Conservation (phyloP, 2,329 filamentous ascomycete species). For the Pestalotiopsis sp. region DNA sequence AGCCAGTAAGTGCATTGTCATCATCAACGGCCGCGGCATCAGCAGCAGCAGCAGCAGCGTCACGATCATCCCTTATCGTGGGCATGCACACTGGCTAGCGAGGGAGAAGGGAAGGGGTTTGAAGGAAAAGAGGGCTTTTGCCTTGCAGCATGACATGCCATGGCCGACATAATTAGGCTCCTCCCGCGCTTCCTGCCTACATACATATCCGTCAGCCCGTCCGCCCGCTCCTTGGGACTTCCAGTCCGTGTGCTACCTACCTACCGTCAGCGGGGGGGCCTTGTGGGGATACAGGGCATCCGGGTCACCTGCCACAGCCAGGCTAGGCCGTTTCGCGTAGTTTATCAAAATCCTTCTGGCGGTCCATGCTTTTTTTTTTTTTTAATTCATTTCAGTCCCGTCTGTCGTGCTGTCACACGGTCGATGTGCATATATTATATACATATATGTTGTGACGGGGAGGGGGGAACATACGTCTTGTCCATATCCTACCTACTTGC, state of each 20-base stretch:
- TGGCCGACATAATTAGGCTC: constrained; percentile 7
- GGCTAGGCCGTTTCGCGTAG: not conserved
- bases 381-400: not conserved
- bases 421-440: not conserved
- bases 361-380: not conserved
- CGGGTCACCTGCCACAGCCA: not conserved
- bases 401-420: not conserved
- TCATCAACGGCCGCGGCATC: not conserved
- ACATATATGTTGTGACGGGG: not conserved
- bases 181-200: constrained; percentile 6
- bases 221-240: not conserved
- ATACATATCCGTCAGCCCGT: constrained; percentile 5
- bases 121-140: not conserved
- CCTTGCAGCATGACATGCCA: not conserved
- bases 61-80: not conserved
- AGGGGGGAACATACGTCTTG: not conserved
- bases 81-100: not conserved
- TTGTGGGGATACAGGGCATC: constrained; percentile 1
- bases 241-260: not conserved
- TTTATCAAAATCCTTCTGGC: not conserved
- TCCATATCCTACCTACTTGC: not conserved
- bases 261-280: not conserved
- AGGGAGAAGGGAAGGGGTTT: not conserved
- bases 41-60: not conserved
- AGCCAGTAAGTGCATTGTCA: not conserved